Evolutionary conservation across 225 moss, liverwort and hornwort genomes (phyloP), one percentile per base, ranked within the genome.

Genomic region (Ulota crispa): DNA sequence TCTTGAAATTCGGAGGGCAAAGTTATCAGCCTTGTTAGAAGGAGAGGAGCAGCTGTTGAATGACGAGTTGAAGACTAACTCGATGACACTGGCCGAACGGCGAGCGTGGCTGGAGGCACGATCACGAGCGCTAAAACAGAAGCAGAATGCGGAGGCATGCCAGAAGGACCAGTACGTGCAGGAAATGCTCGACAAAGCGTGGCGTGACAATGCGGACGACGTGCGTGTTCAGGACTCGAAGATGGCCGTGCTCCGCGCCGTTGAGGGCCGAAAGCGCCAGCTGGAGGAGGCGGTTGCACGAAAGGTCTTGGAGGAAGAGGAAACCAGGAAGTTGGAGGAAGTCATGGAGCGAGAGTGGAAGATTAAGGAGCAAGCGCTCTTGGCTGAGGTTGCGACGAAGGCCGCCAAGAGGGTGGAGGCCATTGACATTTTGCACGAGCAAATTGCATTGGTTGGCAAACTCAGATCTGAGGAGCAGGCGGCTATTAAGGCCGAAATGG

Each of bases 51-150:
- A 93, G 52, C 84, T 93, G 7, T 68, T 96, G 26, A 80, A 88
- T 59, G 96, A 96, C 61, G 99, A 99, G 84, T 77, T 99, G 4
- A 94, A 93, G 89, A 99, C 99, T 6, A 89, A 94, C 68, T 86
- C 93, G 1, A 99, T 99, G 99, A 89, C 88, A 13, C 88, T 99
- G 20, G 80, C 92, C 20, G 99, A 99, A 75, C 91, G 99, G 59
- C 88, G 94, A 57, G 83, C 92, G 68, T 99, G 96, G 96, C 70
- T 99, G 6, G 99, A 99, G 83, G 93, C 99, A 2, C 91, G 99
- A 36, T 93, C 96, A 9, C 88, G 99, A 72, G 93, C 96, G 19
- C 61, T 99, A 24, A 97, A 95, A 80, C 93, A 92, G 28, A 95
- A 94, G 79, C 80, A 88, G 52, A 85, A 84, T 63, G 88, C 87